Base-by-base conservation (phyloP, 352 stramenopile genomes). In the Phytophthora pinifolia region DNA sequence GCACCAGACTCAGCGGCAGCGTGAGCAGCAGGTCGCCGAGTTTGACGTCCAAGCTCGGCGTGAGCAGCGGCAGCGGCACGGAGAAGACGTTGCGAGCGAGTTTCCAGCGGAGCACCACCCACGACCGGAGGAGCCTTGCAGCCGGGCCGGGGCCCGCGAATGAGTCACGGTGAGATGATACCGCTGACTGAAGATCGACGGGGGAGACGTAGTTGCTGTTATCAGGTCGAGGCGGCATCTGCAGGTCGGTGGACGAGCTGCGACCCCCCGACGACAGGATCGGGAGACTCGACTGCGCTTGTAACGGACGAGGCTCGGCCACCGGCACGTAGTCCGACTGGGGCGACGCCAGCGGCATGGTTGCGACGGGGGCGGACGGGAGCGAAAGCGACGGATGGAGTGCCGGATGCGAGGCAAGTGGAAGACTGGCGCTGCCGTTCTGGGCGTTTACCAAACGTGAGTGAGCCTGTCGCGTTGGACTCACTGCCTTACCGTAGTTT, bases 1-100 rank as follows among this genome's bases (percentile, higher is more conserved):
- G 41, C 1, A 32, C 46, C 8, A 52, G 6, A 20, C 18, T 45
- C 1, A 69, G 9, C 0, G 63, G 60, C 9, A 68, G 49, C 15
- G 47, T 66, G 20, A 74, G 9, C 14, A 70, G 20, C n/a, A 71
- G 14, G 12, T 76, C 63, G 9, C 67, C 67, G n/a, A 62, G n/a
- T 39, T 72, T 76, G 13, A 74, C n/a, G 49, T 74, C 52, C 13
- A 74, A 54, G 0, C 14, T 12, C 3, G 44, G 8, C 10, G 66
- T 74, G 1, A 72, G 47, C 2, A 64, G 14, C 1, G 59, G 59
- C 22, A 73, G 7, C 0, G 59, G 48, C 8, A 41, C 29, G 10
- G 59, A 27, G 45, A 67, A 73, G 32, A 70, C 22, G 14, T 10
- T 63, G 15, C 38, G 34, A 1, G 59, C 45, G 1, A 73, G 31